A percentile compares a stretch with the other conserved stretches of the same genome.
phyloP scores from a whole-genome alignment of 331 rosid genomes.

The Acacia concinna region DNA sequence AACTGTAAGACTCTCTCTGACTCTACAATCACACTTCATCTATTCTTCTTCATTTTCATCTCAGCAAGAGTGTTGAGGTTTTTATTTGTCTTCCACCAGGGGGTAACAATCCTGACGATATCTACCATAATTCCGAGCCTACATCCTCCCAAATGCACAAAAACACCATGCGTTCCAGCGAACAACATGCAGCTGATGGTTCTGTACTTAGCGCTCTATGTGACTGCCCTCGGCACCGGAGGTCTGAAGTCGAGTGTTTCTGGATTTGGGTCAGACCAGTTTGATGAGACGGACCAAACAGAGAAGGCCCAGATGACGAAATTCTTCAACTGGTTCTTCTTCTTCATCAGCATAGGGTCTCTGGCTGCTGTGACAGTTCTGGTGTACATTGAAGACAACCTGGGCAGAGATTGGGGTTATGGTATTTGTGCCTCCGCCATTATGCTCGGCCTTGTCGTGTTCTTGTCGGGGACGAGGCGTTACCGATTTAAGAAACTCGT shows the following conservation, averaged over 20 bases:
- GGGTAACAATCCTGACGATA: conserved; percentile 78
- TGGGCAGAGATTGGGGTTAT: conserved; percentile 82
- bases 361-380: conserved; percentile 69
- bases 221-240: conserved; percentile 80
- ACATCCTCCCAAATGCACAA: conserved; percentile 68
- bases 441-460: conserved; percentile 50
- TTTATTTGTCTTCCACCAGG: conserved; percentile 36
- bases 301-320: conserved; percentile 61
- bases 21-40: background rate
- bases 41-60: background rate
- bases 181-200: conserved; percentile 49
- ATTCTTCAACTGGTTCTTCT: conserved; percentile 91
- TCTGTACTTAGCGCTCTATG: conserved; percentile 68
- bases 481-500: conserved; percentile 74
- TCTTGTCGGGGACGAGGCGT: conserved; percentile 65
- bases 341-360: conserved; percentile 82
- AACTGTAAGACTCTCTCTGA: conserved; percentile 49
- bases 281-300: conserved; percentile 53
- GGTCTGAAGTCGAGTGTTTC: conserved; percentile 82
- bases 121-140: conserved; percentile 80
- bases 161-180: conserved; percentile 48
- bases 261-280: conserved; percentile 84
- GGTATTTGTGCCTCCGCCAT: conserved; percentile 76
- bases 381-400: conserved; percentile 74
- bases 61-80: background rate